Percentiles rank a stretch among this genome's conserved stretches.
Evolutionary conservation across 805 yeast genomes (phyloP).

Genomic region (Kregervanrija fluxuum): DNA sequence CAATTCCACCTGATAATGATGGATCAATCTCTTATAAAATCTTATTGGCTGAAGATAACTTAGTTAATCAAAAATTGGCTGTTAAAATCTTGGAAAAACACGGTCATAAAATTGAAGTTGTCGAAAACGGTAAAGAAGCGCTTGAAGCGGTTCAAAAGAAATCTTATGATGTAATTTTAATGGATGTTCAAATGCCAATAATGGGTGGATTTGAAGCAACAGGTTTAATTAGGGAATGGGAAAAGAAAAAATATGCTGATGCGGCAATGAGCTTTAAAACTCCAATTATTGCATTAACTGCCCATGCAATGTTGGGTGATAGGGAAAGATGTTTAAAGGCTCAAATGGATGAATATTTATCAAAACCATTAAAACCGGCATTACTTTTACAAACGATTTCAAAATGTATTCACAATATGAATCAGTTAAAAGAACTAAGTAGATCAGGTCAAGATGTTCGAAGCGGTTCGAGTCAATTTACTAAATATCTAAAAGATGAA

Average conservation of each 20-base stretch:
- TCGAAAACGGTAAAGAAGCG: constrained; percentile 81
- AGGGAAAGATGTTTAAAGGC: constrained; percentile 80
- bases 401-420: constrained; percentile 69
- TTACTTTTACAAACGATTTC: constrained; percentile 77
- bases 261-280: constrained; percentile 59
- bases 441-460: constrained; percentile 5
- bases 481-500: constrained; percentile 7
- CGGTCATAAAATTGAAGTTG: constrained; percentile 79
- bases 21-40: constrained; percentile 70
- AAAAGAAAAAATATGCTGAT: constrained; percentile 67
- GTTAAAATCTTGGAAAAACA: constrained; percentile 79
- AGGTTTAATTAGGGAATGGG: constrained; percentile 82
- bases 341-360: constrained; percentile 88
- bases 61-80: constrained; percentile 82
- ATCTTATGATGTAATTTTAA: constrained; percentile 71
- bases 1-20: constrained; percentile 72
- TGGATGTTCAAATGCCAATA: constrained; percentile 95
- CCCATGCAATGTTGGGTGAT: constrained; percentile 93
- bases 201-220: constrained; percentile 96
- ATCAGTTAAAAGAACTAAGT: constrained; percentile 45
- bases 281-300: constrained; percentile 85
- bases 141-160: constrained; percentile 63
- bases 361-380: constrained; percentile 82
- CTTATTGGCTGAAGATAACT: constrained; percentile 78
- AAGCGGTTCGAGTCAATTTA: constrained; percentile 1